Conservation (phyloP, 768 basidiomycete species). For the Boletus fagicola region DNA sequence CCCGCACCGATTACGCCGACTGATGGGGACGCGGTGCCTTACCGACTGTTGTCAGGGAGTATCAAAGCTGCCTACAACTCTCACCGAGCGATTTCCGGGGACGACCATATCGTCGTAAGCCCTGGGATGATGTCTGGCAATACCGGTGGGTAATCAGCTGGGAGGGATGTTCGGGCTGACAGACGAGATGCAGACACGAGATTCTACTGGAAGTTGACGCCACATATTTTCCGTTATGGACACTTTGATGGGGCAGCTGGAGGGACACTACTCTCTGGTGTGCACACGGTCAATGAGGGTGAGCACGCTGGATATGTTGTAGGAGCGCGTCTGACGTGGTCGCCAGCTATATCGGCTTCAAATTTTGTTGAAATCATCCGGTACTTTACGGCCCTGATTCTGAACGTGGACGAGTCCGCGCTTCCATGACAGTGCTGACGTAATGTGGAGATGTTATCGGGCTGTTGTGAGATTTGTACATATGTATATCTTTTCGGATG, state of each 20-base stretch:
- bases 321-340: neutral
- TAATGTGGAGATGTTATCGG: neutral
- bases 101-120: conserved; percentile 38
- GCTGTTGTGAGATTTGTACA: neutral
- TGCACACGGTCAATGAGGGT: conserved; percentile 80
- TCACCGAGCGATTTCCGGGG: conserved; percentile 40
- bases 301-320: conserved; percentile 19
- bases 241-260: conserved; percentile 34
- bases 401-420: conserved; percentile 62
- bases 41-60: conserved; percentile 55
- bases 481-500: neutral
- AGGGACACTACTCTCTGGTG: conserved; percentile 34
- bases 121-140: conserved; percentile 62
- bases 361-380: conserved; percentile 61
- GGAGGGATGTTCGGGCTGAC: neutral
- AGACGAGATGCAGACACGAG: conserved; percentile 36
- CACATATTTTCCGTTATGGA: conserved; percentile 70
- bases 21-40: conserved; percentile 36
- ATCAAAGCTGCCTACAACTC: conserved; percentile 61
- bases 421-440: neutral
- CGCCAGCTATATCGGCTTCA: conserved; percentile 43
- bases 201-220: conserved; percentile 44
- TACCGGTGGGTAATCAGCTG: conserved; percentile 33
- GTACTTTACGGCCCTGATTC: conserved; percentile 62
- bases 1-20: conserved; percentile 63